phyloP scores from a whole-genome alignment of 2,329 filamentous ascomycete species.

The Fusarium decemcellulare region DNA sequence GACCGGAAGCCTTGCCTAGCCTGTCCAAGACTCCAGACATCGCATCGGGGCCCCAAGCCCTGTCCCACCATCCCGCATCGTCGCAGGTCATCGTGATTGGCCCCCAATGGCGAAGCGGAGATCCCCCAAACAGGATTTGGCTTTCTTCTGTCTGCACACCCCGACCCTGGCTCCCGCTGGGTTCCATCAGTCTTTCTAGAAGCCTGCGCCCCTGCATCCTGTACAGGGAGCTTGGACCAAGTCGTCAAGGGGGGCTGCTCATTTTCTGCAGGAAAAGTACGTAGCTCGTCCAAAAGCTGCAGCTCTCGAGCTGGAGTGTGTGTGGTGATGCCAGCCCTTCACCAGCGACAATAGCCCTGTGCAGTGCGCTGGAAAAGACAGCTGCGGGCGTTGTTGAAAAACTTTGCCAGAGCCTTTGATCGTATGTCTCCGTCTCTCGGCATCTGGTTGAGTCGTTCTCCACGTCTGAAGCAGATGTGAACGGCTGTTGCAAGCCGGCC shows the following conservation, averaged over 20 bases:
- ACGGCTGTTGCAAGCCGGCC: slow-evolving; percentile 15
- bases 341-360: slow-evolving; percentile 7
- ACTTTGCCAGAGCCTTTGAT: slow-evolving; percentile 11
- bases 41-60: slow-evolving; percentile 38
- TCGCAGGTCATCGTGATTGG: slow-evolving; percentile 41
- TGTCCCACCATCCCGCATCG: slow-evolving; percentile 45
- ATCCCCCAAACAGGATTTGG: slow-evolving; percentile 43
- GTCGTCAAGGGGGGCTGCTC: slow-evolving; percentile 26
- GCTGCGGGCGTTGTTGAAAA: slow-evolving; percentile 14
- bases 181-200: slow-evolving; percentile 49
- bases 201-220: slow-evolving; percentile 48
- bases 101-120: slow-evolving; percentile 9
- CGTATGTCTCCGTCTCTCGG: slow-evolving; percentile 16
- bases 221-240: slow-evolving; percentile 46
- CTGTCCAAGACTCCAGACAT: slow-evolving; percentile 41
- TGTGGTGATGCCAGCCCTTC: slow-evolving; percentile 13
- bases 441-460: slow-evolving; percentile 11
- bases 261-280: slow-evolving; percentile 31
- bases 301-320: slow-evolving; percentile 8
- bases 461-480: slow-evolving; percentile 13
- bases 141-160: slow-evolving; percentile 32
- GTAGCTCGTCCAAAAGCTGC: slow-evolving; percentile 27
- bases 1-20: slow-evolving; percentile 50
- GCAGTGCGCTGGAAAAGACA: slow-evolving; percentile 13
- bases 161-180: slow-evolving; percentile 35